Base-by-base conservation (phyloP, 441 rosid species). In the Erysimum cheiri region DNA sequence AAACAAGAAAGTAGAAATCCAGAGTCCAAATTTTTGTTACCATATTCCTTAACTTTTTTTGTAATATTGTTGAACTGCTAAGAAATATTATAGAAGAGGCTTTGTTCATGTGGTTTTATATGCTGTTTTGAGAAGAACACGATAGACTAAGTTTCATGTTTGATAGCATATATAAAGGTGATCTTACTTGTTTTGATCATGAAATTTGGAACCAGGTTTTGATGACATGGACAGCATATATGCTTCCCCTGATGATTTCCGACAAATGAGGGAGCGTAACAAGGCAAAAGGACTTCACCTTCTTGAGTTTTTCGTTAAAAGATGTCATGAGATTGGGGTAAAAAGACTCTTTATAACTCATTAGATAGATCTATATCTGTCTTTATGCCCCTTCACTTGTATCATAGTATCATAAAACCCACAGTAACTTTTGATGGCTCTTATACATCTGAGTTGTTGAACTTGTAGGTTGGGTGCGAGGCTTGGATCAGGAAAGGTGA, bases 401-500 rank as follows among this genome's bases (percentile, higher is more conserved):
- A 35, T 52, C 31, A n/a, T 12, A 10, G 1, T 24, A 61, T 60
- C 44, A 22, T 35, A 15, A 14, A 5, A 10, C 46, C 41, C 0
- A 6, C 17, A 24, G 28, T 41, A 29, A 44, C 22, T 13, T 13
- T 14, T 65, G 32, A 15, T 50, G 41, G 39, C 26, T 48, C 0
- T 44, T 2, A 57, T 50, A 28, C 35, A 19, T 31, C 24, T 64
- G 24, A 35, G 69, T 54, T 76, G 60, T 56, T 61, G 49, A 62
- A 22, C 48, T 65, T 71, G 69, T 76, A 94, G 99, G 77, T 94
- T 78, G 83, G 77, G 33, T 94, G 93, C 40, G 92, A 92, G 77
- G 87, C 97, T 9, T 92, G 99, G 97, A 85, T 90, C 71, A 85
- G 83, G 88, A 84, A 61, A 49, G 99, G 98, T 39, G 96, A 94